phyloP scores from a whole-genome alignment of 2,329 filamentous ascomycete species.

The Scedosporium apiospermum region DNA sequence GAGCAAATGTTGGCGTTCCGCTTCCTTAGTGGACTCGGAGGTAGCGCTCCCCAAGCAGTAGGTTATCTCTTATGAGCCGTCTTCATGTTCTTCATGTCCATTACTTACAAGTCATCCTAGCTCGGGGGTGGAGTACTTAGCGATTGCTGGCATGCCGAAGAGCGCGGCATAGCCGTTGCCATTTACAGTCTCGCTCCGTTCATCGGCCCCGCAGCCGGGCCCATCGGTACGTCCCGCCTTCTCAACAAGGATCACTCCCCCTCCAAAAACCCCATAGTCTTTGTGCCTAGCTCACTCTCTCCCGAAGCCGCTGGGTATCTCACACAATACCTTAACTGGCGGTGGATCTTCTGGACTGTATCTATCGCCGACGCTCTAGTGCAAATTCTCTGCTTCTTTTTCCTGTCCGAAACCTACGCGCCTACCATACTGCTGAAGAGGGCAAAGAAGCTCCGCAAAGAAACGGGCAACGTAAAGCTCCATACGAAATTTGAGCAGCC shows the following conservation, averaged over 20 bases:
- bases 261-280: no score
- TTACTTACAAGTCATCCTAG: background rate
- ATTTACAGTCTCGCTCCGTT: slow-evolving; percentile 60
- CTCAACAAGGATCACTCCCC: background rate
- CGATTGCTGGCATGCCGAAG: slow-evolving; percentile 51
- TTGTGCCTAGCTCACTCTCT: background rate
- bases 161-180: slow-evolving; percentile 57
- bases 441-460: slow-evolving; percentile 16
- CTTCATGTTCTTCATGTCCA: slow-evolving; percentile 59
- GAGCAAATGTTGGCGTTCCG: slow-evolving; percentile 55
- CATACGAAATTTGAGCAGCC: slow-evolving; percentile 19
- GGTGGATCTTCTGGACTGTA: slow-evolving; percentile 34
- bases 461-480: slow-evolving; percentile 17
- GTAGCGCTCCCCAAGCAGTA: slow-evolving; percentile 51
- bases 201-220: slow-evolving; percentile 46
- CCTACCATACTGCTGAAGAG: slow-evolving; percentile 20
- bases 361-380: slow-evolving; percentile 25
- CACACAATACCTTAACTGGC: slow-evolving; percentile 39
- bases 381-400: slow-evolving; percentile 23
- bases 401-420: slow-evolving; percentile 29
- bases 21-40: slow-evolving; percentile 56
- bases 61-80: slow-evolving; percentile 55
- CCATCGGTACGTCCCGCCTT: slow-evolving; percentile 26
- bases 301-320: slow-evolving; percentile 47
- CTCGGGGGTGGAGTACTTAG: slow-evolving; percentile 47